Conservation (phyloP, 148 eudicot genomes). For the Spergularia marina region DNA sequence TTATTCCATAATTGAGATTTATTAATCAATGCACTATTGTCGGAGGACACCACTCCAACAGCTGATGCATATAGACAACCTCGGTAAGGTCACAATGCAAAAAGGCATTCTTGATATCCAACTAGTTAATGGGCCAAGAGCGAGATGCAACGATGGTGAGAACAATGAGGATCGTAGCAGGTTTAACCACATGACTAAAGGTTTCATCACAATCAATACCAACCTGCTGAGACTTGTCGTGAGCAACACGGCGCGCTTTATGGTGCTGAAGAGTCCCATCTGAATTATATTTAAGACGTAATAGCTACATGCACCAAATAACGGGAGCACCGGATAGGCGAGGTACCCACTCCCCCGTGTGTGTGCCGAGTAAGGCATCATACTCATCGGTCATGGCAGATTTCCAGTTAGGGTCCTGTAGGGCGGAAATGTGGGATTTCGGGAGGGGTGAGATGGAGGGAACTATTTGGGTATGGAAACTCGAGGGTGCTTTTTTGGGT, state of each 20-base stretch:
- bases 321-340: neutral
- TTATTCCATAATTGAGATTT: too few species aligned
- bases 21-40: too few species aligned
- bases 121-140: neutral
- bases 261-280: neutral
- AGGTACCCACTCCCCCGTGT: neutral
- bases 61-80: neutral
- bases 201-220: too few species aligned
- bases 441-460: neutral
- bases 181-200: too few species aligned
- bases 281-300: neutral
- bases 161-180: neutral
- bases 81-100: neutral
- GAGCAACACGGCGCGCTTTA: neutral
- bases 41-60: too few species aligned
- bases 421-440: neutral
- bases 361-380: neutral
- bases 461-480: too few species aligned
- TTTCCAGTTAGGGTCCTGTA: neutral
- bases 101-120: neutral
- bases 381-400: neutral
- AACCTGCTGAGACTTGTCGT: neutral
- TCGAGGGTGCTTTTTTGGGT: too few species aligned
- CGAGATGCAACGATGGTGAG: neutral
- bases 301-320: neutral